Percentiles rank a stretch among this genome's conserved stretches.
Evolutionary conservation across 257 asterid species (phyloP).

Genomic region (Primulina huaijiensis): DNA sequence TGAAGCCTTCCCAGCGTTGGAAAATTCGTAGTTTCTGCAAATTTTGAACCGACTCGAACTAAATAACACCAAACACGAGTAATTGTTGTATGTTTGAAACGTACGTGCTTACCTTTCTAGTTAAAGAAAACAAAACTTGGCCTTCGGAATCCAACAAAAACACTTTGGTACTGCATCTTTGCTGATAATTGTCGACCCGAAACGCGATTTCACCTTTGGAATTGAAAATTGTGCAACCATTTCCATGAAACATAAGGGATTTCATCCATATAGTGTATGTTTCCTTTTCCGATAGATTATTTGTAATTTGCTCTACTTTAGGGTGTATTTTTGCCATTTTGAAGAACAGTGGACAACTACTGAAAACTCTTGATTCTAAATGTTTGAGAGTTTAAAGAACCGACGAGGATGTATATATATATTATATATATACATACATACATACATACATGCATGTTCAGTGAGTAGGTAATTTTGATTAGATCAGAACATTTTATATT

Average conservation of each 20-base stretch:
- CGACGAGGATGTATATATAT: neutral
- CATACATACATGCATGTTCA: neutral
- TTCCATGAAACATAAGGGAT: conserved; percentile 70
- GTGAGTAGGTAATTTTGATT: conserved; percentile 14
- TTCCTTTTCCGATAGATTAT: conserved; percentile 35
- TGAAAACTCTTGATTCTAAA: neutral
- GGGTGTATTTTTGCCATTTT: conserved; percentile 71
- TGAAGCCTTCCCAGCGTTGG: conserved; percentile 57
- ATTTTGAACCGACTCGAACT: too few relatives aligned
- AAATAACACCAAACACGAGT: neutral
- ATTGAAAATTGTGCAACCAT: conserved; percentile 72
- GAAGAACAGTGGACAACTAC: neutral
- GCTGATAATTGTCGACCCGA: conserved; percentile 77
- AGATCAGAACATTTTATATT: neutral
- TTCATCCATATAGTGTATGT: conserved; percentile 80
- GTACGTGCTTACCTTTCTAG: conserved; percentile 47
- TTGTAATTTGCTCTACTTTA: conserved; percentile 18
- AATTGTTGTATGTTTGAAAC: neutral
- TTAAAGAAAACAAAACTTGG: conserved; percentile 56
- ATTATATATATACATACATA: neutral
- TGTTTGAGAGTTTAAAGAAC: neutral
- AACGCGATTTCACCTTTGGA: conserved; percentile 60
- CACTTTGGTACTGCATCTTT: conserved; percentile 47
- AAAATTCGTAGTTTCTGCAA: conserved; percentile 45
- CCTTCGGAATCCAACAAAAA: conserved; percentile 71